Percentiles rank a stretch among this genome's conserved stretches.
Conservation (phyloP, 176 grass and related monocot genomes). For the Otatea glauca region DNA sequence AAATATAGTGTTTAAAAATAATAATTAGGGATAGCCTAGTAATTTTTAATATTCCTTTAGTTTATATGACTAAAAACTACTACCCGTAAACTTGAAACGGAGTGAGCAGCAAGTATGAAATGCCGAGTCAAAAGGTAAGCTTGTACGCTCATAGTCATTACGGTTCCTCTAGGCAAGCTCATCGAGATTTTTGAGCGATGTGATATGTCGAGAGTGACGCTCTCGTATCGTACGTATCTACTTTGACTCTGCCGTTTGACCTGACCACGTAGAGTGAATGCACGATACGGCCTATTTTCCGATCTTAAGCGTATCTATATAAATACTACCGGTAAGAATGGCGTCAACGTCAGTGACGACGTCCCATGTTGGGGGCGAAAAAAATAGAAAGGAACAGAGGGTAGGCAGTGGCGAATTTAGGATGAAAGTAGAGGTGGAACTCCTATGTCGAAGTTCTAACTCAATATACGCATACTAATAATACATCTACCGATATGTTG, state of each 20-base stretch:
- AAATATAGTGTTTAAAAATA: too few species aligned
- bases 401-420: too few species aligned
- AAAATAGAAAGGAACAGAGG: too few species aligned
- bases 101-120: neutral
- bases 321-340: neutral
- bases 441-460: too few species aligned
- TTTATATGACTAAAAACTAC: too few species aligned
- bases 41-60: too few species aligned
- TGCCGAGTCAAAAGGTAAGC: neutral
- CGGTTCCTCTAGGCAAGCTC: neutral
- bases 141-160: neutral
- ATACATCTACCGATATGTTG: too few species aligned
- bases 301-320: neutral
- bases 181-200: neutral
- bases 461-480: too few species aligned
- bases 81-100: too few species aligned
- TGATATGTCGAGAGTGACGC: neutral
- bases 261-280: slow-evolving; percentile 8
- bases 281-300: neutral
- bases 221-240: neutral
- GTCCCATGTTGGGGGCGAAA: neutral
- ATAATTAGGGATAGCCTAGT: too few species aligned
- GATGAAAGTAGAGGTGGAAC: too few species aligned
- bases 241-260: neutral
- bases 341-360: neutral